Percentiles rank a stretch among this genome's conserved stretches.
phyloP scores from a whole-genome alignment of 2,329 filamentous ascomycete genomes.

The Scortechinia acanthostroma region DNA sequence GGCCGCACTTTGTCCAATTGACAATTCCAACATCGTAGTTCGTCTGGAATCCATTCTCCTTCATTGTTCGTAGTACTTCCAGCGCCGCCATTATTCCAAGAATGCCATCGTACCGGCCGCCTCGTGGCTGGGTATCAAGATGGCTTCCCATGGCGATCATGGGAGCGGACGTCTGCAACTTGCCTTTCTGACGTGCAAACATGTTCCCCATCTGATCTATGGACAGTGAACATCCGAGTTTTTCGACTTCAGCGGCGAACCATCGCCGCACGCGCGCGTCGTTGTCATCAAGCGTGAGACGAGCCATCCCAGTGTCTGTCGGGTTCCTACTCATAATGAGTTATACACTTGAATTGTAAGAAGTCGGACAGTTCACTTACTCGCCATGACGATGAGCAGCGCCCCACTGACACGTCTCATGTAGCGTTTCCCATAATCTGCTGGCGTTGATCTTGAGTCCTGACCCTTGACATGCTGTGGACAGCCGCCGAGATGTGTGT shows the following conservation, averaged over 20 bases:
- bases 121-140: slow-evolving; percentile 8
- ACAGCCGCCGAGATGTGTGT: neutral
- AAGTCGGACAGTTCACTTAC: too few relatives aligned
- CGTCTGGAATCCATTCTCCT: neutral
- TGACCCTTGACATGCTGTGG: too few relatives aligned
- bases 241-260: neutral
- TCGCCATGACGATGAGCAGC: slow-evolving; percentile 15
- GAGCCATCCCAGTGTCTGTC: slow-evolving; percentile 1
- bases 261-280: slow-evolving; percentile 2
- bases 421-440: slow-evolving; percentile 17
- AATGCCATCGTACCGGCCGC: slow-evolving; percentile 6
- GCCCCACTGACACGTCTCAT: slow-evolving; percentile 21
- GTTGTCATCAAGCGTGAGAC: neutral
- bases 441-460: slow-evolving; percentile 15
- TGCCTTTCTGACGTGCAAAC: slow-evolving; percentile 7
- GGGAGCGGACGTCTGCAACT: slow-evolving; percentile 4
- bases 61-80: neutral
- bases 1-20: neutral
- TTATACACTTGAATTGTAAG: neutral
- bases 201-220: slow-evolving; percentile 6
- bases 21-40: slow-evolving; percentile 1
- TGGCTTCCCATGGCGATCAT: slow-evolving; percentile 7
- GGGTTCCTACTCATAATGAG: neutral
- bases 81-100: slow-evolving; percentile 2
- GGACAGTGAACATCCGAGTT: slow-evolving; percentile 3